These are phyloP conservation scores for Arthrobotrys iridis DNA, from an alignment of 2,329 filamentous ascomycete genomes.

Conservation along the genomic window DNA sequence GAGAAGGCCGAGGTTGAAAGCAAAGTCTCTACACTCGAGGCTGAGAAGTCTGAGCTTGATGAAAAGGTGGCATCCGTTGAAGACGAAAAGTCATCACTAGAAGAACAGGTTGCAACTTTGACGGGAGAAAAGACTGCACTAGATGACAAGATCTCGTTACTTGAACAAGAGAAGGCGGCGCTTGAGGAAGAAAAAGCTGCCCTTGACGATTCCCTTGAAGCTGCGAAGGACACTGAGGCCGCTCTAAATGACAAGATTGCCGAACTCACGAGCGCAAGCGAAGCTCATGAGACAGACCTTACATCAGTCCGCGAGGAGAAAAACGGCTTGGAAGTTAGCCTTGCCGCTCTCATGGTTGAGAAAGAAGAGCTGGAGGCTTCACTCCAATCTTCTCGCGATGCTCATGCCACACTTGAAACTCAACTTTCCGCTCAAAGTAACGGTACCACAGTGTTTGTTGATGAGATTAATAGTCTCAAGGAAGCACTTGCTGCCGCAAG, in stretches of 20 bases:
- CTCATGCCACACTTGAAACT: conserved; percentile 49
- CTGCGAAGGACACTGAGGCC: conserved; percentile 21
- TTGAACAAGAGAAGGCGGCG: no score
- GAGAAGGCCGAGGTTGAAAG: conserved; percentile 13
- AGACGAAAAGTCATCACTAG: conserved; percentile 15
- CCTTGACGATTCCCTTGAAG: conserved; percentile 19
- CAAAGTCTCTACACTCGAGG: conserved; percentile 21
- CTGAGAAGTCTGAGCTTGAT: conserved; percentile 12
- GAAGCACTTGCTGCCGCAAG: conserved; percentile 26
- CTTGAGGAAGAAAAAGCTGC: conserved; percentile 23
- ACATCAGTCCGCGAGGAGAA: conserved; percentile 15
- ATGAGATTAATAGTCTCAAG: conserved; percentile 49
- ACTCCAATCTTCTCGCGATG: conserved; percentile 40
- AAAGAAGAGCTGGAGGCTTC: conserved; percentile 45
- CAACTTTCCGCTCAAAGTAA: conserved; percentile 46
- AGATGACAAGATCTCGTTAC: conserved; percentile 6
- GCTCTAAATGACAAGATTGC: conserved; percentile 24
- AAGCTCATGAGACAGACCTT: conserved; percentile 16
- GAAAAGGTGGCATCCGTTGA: conserved; percentile 23
- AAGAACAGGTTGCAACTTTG: conserved; percentile 8
- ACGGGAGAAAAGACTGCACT: not conserved
- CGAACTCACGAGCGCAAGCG: conserved; percentile 30
- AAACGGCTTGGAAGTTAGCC: conserved; percentile 3
- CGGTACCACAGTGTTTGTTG: conserved; percentile 39
- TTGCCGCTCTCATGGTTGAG: conserved; percentile 27